Evolutionary conservation across 1,284 basidiomycete genomes (phyloP), one percentile per base, ranked within the genome.

Genomic region (Athelia psychrophila): DNA sequence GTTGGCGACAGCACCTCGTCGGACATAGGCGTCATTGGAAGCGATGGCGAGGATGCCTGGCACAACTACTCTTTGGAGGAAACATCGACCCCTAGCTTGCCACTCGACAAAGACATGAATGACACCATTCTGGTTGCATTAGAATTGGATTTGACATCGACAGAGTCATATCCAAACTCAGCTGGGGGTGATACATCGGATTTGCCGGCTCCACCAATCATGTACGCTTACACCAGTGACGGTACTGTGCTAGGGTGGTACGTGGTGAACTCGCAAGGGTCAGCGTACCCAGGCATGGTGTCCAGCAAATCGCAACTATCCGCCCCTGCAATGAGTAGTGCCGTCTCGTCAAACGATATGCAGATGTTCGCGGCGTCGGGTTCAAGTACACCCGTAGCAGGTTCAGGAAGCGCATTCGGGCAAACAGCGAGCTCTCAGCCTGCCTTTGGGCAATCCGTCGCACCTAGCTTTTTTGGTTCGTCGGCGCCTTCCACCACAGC

Each of bases 171-270:
- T 58, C 68, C 52, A 9, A 67, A 72, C 51, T 73, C 70, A 6
- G 69, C 66, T 2, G 63, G 72, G 0, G 80, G 80, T 1, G 80
- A 81, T 54, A 73, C 64, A 54, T 66, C 62, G 30, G 69, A 74
- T 18, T 58, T 80, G 3, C 79, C 83, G 5, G 72, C 80, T n/a
- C 76, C 79, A 9, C 91, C 91, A 0, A 75, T 92, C 49, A 71
- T 93, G 63, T 88, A 84, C 62, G 81, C 84, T 3, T 93, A 91
- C 64, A 79, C 89, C 3, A 91, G 83, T 54, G 91, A 94, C 60
- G 91, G 91, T 18, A 88, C 90, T 1, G 53, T 94, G 32, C 77
- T 86, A 35, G 91, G 77, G 2, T 94, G 92, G 86, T 76, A 84
- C 60, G 64, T 91, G 32, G 80, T 91, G 46, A 83, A 89, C 62